These are phyloP conservation scores for Vigna radiata DNA, from an alignment of 306 rosid species.

Conservation along the genomic window DNA sequence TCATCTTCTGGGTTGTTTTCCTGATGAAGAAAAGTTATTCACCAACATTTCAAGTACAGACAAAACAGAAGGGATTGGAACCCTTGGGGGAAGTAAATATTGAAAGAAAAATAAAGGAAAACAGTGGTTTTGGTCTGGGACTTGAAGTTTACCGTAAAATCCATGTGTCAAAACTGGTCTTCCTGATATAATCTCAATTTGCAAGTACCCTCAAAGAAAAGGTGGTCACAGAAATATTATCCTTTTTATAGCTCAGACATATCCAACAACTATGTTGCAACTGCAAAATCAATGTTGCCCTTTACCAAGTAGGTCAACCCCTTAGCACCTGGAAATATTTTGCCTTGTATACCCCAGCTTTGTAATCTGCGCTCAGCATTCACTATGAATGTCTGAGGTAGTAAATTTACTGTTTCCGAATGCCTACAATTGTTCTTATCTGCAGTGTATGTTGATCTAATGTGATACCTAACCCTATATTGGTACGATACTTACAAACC, in stretches of 20 bases:
- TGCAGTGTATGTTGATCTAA: not conserved
- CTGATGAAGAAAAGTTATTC: conserved; percentile 17
- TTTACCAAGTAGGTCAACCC: not conserved
- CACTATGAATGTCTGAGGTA: not conserved
- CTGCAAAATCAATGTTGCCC: conserved; percentile 13
- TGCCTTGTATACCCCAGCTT: conserved; percentile 29
- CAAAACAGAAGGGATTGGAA: conserved; percentile 17
- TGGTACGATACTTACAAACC: not conserved
- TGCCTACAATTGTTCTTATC: not conserved
- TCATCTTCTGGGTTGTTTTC: conserved; percentile 41
- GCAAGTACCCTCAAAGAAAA: not conserved
- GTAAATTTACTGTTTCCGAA: not conserved
- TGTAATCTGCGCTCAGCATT: not conserved
- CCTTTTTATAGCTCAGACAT: conserved; percentile 29
- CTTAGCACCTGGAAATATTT: conserved; percentile 3
- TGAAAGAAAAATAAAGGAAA: not conserved
- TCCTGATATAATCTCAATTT: conserved; percentile 24
- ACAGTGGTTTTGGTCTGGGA: not conserved
- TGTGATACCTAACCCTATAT: not conserved
- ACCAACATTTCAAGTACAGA: conserved; percentile 14
- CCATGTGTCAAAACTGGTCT: not conserved
- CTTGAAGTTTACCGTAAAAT: not conserved
- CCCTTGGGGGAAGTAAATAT: not conserved
- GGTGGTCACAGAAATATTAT: conserved; percentile 17
- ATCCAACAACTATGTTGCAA: not conserved